phyloP scores from a whole-genome alignment of 352 stramenopile genomes.

The Phytophthora sp. region DNA sequence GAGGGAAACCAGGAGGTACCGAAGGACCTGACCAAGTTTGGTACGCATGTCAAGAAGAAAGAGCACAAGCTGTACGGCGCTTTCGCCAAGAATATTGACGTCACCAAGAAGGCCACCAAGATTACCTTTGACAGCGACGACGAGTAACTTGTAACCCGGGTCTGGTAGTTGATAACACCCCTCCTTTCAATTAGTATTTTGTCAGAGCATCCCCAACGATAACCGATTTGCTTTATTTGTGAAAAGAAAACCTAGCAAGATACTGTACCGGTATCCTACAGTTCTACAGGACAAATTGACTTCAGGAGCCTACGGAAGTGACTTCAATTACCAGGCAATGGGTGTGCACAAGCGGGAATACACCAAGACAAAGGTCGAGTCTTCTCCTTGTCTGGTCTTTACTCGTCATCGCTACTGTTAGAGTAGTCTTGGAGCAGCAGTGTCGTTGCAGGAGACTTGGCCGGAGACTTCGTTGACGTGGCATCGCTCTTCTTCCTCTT shows the following conservation, averaged over 20 bases:
- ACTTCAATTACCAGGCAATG: too few species aligned
- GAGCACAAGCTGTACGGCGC: slow-evolving; percentile 99
- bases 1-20: slow-evolving; percentile 94
- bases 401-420: slow-evolving; percentile 52
- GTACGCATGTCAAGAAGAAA: slow-evolving; percentile 99
- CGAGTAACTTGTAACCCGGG: slow-evolving; percentile 54
- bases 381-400: too few species aligned
- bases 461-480: neutral
- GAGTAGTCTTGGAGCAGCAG: slow-evolving; percentile 62
- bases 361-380: too few species aligned
- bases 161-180: too few species aligned
- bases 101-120: slow-evolving; percentile 97
- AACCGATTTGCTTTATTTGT: too few species aligned
- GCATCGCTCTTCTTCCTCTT: neutral
- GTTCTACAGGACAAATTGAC: too few species aligned
- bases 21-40: slow-evolving; percentile 96
- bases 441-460: neutral
- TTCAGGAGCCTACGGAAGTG: too few species aligned
- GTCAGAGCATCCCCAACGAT: too few species aligned
- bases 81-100: slow-evolving; percentile 94
- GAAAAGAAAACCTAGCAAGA: too few species aligned
- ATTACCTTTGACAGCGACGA: slow-evolving; percentile 95
- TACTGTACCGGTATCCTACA: too few species aligned
- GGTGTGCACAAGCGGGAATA: too few species aligned
- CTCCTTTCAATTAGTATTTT: too few species aligned